Evolutionary conservation across 768 basidiomycete species (phyloP).

Genomic region (Tylopilus rubrobrunneus): DNA sequence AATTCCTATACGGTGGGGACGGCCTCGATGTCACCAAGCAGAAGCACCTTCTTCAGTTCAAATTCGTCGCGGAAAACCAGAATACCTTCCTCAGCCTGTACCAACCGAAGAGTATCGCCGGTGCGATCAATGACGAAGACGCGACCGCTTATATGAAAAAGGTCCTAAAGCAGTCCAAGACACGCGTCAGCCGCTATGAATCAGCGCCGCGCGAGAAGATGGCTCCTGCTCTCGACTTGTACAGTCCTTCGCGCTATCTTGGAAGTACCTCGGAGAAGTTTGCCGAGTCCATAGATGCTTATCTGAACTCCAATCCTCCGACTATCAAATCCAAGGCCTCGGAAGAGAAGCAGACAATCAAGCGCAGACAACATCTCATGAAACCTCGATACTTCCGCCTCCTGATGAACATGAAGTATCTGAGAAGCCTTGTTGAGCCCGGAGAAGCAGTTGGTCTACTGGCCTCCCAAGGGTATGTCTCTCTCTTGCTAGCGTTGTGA

Average conservation of each 20-base stretch:
- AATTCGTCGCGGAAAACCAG: slow-evolving; percentile 88
- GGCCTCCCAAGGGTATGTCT: slow-evolving; percentile 89
- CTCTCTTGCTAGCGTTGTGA: background rate
- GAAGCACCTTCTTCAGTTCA: slow-evolving; percentile 91
- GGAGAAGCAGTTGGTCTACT: slow-evolving; percentile 98
- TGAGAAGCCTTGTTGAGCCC: slow-evolving; percentile 91
- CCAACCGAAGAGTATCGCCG: slow-evolving; percentile 54
- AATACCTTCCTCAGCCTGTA: slow-evolving; percentile 71
- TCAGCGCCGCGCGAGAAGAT: slow-evolving; percentile 55
- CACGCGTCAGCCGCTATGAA: slow-evolving; percentile 37
- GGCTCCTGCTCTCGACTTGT: slow-evolving; percentile 70
- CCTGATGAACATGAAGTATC: slow-evolving; percentile 89
- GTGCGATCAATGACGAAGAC: slow-evolving; percentile 58
- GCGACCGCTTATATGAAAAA: slow-evolving; percentile 86
- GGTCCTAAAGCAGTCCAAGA: slow-evolving; percentile 68
- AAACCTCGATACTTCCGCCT: slow-evolving; percentile 61
- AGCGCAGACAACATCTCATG: slow-evolving; percentile 45
- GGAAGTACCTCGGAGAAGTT: slow-evolving; percentile 94
- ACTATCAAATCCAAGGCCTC: slow-evolving; percentile 39
- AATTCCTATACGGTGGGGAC: slow-evolving; percentile 97
- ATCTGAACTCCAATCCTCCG: slow-evolving; percentile 73
- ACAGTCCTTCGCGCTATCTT: slow-evolving; percentile 73
- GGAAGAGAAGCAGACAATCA: slow-evolving; percentile 37
- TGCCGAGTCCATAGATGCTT: slow-evolving; percentile 73
- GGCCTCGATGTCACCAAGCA: slow-evolving; percentile 96